These are phyloP conservation scores for Penicillium sp. DNA, from an alignment of 2,329 filamentous ascomycete genomes.

Conservation along the genomic window DNA sequence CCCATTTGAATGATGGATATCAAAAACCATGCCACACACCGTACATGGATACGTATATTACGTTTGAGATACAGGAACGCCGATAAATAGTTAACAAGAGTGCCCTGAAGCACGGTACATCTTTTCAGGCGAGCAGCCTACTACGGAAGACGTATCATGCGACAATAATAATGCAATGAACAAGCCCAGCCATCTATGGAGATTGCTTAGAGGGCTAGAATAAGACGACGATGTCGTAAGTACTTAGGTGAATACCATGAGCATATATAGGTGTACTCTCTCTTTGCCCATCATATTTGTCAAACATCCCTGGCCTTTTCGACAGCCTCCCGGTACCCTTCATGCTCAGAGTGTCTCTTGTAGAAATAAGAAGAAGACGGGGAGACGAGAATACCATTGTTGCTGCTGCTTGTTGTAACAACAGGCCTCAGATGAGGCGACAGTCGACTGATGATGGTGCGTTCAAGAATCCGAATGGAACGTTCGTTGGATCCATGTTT, in stretches of 20 bases:
- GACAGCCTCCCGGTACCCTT: slow-evolving; percentile 62
- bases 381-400: background rate
- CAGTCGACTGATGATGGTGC: slow-evolving; percentile 69
- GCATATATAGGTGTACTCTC: background rate
- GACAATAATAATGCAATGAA: background rate
- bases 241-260: no score
- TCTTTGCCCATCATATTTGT: background rate
- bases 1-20: no score
- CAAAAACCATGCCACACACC: no score
- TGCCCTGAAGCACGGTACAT: background rate
- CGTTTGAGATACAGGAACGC: no score
- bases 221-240: background rate
- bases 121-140: background rate
- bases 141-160: background rate
- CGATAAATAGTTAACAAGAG: background rate
- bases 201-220: background rate
- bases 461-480: slow-evolving; percentile 70
- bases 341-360: slow-evolving; percentile 85
- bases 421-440: slow-evolving; percentile 69
- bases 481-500: slow-evolving; percentile 76
- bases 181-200: background rate
- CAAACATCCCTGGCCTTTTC: slow-evolving; percentile 10
- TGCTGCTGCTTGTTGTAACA: slow-evolving; percentile 26
- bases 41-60: no score
- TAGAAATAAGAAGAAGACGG: slow-evolving; percentile 58